Evolutionary conservation across 2,329 filamentous ascomycete species (phyloP), one percentile per base, ranked within the genome.

Genomic region (Fusarium odoratissimum): DNA sequence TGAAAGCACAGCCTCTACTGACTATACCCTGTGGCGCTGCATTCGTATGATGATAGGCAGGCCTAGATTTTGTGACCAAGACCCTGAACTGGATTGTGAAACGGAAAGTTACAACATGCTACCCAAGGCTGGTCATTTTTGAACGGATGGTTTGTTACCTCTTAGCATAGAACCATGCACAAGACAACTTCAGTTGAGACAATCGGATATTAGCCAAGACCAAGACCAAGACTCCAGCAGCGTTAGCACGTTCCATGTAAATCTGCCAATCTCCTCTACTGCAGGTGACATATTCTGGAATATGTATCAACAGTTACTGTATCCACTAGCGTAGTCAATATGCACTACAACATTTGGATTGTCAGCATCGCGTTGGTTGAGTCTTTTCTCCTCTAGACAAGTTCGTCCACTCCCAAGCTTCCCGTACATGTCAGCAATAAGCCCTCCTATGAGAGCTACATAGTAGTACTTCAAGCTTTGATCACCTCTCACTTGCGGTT

Each of bases 381-480:
- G 57, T 51, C 42, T 35, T 54, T 33, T 35, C 42, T 52, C n/a
- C 25, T 63, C 31, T 35, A 31, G 49, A 41, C 35, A 64, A 33
- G 30, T 70, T 71, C 55, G n/a, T 67, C 55, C 67, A 51, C 45
- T 40, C 54, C 33, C 42, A 60, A 62, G 41, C 48, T 55, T 40
- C 55, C 35, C 21, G 16, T 51, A 14, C 31, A 41, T 45, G 61
- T 71, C 61, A 67, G 67, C 55, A 67, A 42, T 45, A 48, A 44
- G 31, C 37, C 49, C 45, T 42, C 60, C 41, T 55, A 63, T 63
- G 17, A 58, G 52, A 59, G 31, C 28, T 25, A 25, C 23, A 25
- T 25, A 25, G 23, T 25, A 30, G 30, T 38, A n/a, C 19, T 40
- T 25, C 33, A 33, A 64, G 44, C 44, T 57, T 60, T 48, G 55